Base-by-base conservation (phyloP, 768 basidiomycete genomes). In the Psilocybe subaeruginosa region DNA sequence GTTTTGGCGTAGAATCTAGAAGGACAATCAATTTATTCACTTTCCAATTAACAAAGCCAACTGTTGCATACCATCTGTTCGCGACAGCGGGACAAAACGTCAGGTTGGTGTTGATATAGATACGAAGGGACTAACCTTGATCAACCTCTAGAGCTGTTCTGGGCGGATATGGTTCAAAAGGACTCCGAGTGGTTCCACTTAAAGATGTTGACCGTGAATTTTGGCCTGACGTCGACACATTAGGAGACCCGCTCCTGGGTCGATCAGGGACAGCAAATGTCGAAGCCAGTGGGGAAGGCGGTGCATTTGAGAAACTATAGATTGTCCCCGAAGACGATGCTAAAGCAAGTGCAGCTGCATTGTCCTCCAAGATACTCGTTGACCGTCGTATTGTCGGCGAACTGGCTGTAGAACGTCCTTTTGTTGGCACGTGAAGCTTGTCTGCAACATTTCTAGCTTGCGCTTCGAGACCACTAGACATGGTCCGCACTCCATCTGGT, bases 401-500 rank as follows among this genome's bases (percentile, higher is more conserved):
- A 31, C 74, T 70, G 1, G 74, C 72, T 9, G 75, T 73, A 39
- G 65, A 72, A 9, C 77, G 72, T 16, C 67, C 71, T 59, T 73
- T 74, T 9, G 27, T 54, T 17, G 68, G 68, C 11, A 83, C 73
- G 63, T 83, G 79, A 52, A 85, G 65, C 19, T 79, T 76, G 11
- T 82, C 80, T 2, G 83, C 84, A 33, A 84, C 74, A 60, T 67
- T 76, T 41, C 74, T 74, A 4, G 81, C 80, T 51, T 79, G 76
- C 11, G 71, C 76, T 14, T 73, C 76, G 62, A 80, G 78, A 35
- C 73, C 78, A 35, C 62, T 74, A n/a, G 76, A 67, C 57, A 82
- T 73, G 14, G 69, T 74, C 52, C 71, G 75, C 37, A 78, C 73
- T 1, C 70, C 76, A 17, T 90, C 86, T 1, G 91, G 88, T 46